These are phyloP conservation scores for Vinca minor DNA, from an alignment of 257 asterid species.

Conservation along the genomic window DNA sequence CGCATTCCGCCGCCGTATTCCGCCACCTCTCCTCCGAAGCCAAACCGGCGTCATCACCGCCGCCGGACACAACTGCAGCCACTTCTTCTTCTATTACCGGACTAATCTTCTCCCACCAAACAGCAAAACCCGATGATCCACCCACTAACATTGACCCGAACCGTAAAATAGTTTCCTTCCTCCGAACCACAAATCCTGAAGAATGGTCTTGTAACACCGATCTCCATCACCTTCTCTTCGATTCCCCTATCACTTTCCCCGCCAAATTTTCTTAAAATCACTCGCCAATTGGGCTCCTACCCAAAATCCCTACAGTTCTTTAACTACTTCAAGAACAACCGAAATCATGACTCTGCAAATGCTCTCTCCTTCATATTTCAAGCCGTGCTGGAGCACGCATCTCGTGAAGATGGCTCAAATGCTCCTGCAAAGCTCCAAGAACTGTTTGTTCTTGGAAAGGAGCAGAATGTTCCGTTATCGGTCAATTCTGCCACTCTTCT, in stretches of 20 bases:
- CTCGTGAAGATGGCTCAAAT: constrained; percentile 23
- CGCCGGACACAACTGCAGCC: constrained; percentile 8
- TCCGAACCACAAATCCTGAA: constrained; percentile 4
- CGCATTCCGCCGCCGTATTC: constrained; percentile 15
- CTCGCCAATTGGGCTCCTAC: constrained; percentile 56
- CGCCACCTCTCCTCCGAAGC: constrained; percentile 20
- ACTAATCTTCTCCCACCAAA: constrained; percentile 30
- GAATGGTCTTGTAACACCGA: constrained; percentile 11
- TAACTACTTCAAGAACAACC: constrained; percentile 32
- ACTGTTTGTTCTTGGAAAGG: constrained; percentile 37
- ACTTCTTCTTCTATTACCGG: constrained; percentile 25
- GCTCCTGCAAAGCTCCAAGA: constrained; percentile 32
- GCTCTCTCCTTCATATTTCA: constrained; percentile 51
- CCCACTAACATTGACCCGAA: neutral
- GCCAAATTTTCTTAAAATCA: constrained; percentile 38
- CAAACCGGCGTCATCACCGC: constrained; percentile 9
- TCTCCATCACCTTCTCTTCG: constrained; percentile 41
- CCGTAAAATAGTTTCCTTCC: constrained; percentile 1
- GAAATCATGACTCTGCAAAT: constrained; percentile 1
- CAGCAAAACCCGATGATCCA: constrained; percentile 40
- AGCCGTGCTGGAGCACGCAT: constrained; percentile 50
- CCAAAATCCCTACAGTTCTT: constrained; percentile 49
- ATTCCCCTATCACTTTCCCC: constrained; percentile 33
- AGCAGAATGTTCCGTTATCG: constrained; percentile 34
- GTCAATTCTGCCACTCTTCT: constrained; percentile 47